A percentile compares a stretch with the other conserved stretches of the same genome.
These are phyloP conservation scores for Coelastrella sp. DNA, from an alignment of 139 green algal species.

Conservation along the genomic window DNA sequence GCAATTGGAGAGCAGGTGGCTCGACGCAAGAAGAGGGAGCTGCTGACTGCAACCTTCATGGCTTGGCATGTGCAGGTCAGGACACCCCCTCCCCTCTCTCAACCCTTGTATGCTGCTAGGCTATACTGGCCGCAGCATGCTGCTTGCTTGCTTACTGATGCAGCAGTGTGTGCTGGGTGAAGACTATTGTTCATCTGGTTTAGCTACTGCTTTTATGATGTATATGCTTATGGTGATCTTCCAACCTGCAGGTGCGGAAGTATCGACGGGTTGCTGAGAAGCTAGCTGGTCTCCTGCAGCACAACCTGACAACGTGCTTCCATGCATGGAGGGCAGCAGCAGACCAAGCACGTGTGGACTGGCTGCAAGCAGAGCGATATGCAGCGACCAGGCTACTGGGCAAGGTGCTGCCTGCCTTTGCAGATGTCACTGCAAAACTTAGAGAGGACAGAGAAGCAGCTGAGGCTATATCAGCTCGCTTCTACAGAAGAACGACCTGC, in stretches of 20 bases:
- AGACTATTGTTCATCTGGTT: no score
- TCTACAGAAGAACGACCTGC: neutral
- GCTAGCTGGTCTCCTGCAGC: conserved; percentile 39
- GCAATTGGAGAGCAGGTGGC: conserved; percentile 48
- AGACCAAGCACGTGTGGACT: conserved; percentile 4
- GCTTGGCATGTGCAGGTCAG: conserved; percentile 48
- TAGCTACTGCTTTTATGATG: no score
- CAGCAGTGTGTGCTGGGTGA: no score
- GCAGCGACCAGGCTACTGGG: neutral
- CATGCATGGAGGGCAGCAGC: conserved; percentile 31
- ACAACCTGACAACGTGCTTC: conserved; percentile 35
- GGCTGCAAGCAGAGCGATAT: conserved; percentile 18
- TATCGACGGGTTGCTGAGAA: conserved; percentile 36
- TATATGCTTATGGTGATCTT: no score
- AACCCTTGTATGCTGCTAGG: no score
- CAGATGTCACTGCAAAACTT: neutral
- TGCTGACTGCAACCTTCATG: conserved; percentile 37
- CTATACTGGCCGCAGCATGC: no score
- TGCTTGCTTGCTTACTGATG: no score
- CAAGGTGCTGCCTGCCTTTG: conserved; percentile 21
- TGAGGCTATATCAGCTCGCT: neutral
- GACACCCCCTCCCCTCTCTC: neutral
- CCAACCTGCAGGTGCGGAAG: conserved; percentile 41
- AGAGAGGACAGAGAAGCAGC: neutral
- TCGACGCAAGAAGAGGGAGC: neutral